phyloP scores from a whole-genome alignment of 441 rosid species.

The Corymbia calophylla region DNA sequence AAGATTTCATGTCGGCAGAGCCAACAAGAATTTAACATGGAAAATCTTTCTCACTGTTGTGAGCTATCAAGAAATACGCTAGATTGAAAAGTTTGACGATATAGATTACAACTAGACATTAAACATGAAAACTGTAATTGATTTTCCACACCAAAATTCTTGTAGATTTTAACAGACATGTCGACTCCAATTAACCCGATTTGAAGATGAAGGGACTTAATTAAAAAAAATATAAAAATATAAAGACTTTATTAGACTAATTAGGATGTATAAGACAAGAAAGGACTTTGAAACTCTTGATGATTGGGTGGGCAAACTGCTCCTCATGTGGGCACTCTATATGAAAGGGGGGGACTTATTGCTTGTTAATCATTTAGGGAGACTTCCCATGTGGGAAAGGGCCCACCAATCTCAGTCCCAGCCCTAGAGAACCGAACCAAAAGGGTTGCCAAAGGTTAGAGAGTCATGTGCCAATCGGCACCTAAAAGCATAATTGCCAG shows the following conservation, averaged over 20 bases:
- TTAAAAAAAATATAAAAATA: fast-evolving
- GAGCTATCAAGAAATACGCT: not conserved
- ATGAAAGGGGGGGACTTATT: not conserved
- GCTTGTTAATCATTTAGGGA: not conserved
- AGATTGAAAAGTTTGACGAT: not conserved
- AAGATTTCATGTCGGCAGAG: not conserved
- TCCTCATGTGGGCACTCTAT: not conserved
- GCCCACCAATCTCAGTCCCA: not conserved
- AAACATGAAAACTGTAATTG: not conserved
- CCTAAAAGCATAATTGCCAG: not conserved
- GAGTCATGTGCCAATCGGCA: not conserved
- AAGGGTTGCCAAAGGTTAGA: not conserved
- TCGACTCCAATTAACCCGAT: not conserved
- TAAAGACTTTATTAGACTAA: not conserved
- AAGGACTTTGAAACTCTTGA: not conserved
- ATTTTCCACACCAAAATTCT: not conserved
- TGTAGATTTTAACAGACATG: no score
- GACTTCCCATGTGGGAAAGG: not conserved
- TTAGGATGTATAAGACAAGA: not conserved
- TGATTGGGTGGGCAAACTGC: not conserved
- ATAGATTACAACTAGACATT: not conserved
- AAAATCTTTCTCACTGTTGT: not conserved
- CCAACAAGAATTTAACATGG: not conserved
- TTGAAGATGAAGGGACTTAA: not conserved
- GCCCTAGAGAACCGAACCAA: not conserved